phyloP scores from a whole-genome alignment of 1,284 basidiomycete species.

The Apiotrichum siamense region DNA sequence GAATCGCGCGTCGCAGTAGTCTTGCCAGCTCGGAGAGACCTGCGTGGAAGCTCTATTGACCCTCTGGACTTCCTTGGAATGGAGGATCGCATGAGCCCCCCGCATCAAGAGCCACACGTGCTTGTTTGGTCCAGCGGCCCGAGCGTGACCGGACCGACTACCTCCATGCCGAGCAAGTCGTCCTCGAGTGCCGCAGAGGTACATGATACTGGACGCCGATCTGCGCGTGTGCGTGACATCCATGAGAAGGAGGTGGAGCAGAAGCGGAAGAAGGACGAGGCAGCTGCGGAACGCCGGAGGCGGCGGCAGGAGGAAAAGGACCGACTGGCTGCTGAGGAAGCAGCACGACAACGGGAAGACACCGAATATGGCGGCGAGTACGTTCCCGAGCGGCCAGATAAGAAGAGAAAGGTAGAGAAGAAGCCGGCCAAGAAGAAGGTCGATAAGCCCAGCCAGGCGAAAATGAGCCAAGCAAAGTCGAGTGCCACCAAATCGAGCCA shows the following conservation, averaged over 20 bases:
- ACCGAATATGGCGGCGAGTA: slow-evolving; percentile 3
- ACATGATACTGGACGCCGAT: neutral
- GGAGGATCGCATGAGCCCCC: neutral
- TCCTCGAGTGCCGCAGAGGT: neutral
- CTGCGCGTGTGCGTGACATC: slow-evolving; percentile 16
- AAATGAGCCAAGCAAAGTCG: slow-evolving; percentile 1
- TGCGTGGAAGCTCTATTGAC: slow-evolving; percentile 2
- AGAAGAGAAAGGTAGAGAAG: slow-evolving; percentile 8
- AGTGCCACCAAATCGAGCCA: neutral
- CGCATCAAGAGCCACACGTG: neutral
- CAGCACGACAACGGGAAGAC: neutral
- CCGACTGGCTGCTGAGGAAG: slow-evolving; percentile 4
- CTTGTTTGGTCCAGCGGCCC: neutral
- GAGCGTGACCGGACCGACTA: neutral
- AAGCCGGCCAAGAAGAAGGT: slow-evolving; percentile 3
- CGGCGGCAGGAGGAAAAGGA: slow-evolving; percentile 19
- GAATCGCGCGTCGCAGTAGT: neutral
- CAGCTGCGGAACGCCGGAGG: slow-evolving; percentile 21
- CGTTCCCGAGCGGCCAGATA: neutral
- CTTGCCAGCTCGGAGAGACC: slow-evolving; percentile 1
- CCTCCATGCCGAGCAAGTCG: neutral
- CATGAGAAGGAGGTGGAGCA: slow-evolving; percentile 15
- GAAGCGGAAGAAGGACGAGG: slow-evolving; percentile 20
- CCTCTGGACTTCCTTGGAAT: neutral
- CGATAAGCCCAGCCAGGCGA: neutral